Evolutionary conservation across 2,329 filamentous ascomycete species (phyloP).

Genomic region (Pochonia chlamydosporia): DNA sequence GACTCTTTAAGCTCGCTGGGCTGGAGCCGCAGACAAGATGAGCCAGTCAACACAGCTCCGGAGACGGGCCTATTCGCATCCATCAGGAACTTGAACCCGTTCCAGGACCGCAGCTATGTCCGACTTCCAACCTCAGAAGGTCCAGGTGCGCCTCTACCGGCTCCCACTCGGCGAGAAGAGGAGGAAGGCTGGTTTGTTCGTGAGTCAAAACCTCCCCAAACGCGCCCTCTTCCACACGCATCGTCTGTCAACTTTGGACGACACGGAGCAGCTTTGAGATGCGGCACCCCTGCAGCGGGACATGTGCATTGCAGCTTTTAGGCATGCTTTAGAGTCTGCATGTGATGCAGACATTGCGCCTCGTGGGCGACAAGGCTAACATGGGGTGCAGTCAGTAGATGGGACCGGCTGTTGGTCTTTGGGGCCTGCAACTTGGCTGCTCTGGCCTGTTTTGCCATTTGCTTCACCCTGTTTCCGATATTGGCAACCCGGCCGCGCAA

Average conservation of each 20-base stretch:
- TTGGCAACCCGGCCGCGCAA: constrained; percentile 79
- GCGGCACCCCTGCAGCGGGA: constrained; percentile 37
- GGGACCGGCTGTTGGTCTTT: constrained; percentile 93
- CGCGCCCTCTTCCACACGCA: background rate
- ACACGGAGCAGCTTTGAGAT: constrained; percentile 16
- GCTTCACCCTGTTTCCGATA: constrained; percentile 84
- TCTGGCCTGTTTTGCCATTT: constrained; percentile 85
- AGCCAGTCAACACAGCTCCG: constrained; percentile 65
- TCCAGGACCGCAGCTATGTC: constrained; percentile 80
- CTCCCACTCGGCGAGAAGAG: constrained; percentile 79
- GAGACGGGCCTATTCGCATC: constrained; percentile 72
- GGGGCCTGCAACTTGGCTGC: constrained; percentile 85
- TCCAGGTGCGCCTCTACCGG: constrained; percentile 79
- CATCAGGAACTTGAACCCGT: constrained; percentile 82
- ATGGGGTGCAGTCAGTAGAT: constrained; percentile 73
- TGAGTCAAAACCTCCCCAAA: constrained; percentile 52
- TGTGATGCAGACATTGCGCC: constrained; percentile 37
- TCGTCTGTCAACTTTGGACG: constrained; percentile 9
- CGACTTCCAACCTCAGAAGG: constrained; percentile 80
- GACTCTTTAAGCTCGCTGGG: constrained; percentile 93
- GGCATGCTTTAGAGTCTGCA: constrained; percentile 30
- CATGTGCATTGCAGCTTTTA: constrained; percentile 36
- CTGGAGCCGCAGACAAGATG: constrained; percentile 83
- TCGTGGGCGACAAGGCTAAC: constrained; percentile 33
- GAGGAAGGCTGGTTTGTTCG: constrained; percentile 92